These are phyloP conservation scores for Lecanosticta acicola DNA, from an alignment of 2,329 filamentous ascomycete genomes.

Conservation along the genomic window DNA sequence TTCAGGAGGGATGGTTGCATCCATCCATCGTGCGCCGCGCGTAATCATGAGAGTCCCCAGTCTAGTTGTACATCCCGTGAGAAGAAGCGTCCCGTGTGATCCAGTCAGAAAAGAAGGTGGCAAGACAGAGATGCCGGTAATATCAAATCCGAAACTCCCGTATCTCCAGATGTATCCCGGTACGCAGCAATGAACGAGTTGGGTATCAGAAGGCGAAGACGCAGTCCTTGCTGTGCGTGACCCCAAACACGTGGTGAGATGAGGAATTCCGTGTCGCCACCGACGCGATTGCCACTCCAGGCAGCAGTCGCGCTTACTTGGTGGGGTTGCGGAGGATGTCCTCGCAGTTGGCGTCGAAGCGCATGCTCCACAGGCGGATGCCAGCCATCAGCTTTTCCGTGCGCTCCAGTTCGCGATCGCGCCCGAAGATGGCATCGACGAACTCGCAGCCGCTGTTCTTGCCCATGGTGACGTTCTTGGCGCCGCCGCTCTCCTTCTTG, in stretches of 20 bases:
- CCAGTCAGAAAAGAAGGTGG: not conserved
- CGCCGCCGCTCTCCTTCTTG: constrained; percentile 59
- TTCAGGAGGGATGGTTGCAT: too few relatives aligned
- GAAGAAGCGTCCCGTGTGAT: not conserved
- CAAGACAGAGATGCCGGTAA: not conserved
- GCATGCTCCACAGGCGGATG: constrained; percentile 81
- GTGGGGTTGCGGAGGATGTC: constrained; percentile 64
- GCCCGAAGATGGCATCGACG: constrained; percentile 90
- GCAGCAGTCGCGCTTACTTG: constrained; percentile 29
- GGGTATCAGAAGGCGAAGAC: not conserved
- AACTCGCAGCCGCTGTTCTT: constrained; percentile 93
- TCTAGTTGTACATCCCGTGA: not conserved
- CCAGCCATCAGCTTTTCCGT: constrained; percentile 91
- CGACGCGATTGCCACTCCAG: too few relatives aligned
- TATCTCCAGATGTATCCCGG: too few relatives aligned
- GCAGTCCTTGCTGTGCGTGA: too few relatives aligned
- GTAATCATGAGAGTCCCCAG: not conserved
- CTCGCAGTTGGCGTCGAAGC: constrained; percentile 94
- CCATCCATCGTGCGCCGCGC: too few relatives aligned
- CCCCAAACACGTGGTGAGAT: constrained; percentile 1
- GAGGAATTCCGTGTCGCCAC: too few relatives aligned
- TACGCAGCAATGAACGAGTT: not conserved
- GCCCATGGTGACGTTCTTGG: constrained; percentile 68
- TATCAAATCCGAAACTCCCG: not conserved
- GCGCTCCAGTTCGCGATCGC: constrained; percentile 79